phyloP scores from a whole-genome alignment of 345 rosid genomes.

The Corchorus olitorius region DNA sequence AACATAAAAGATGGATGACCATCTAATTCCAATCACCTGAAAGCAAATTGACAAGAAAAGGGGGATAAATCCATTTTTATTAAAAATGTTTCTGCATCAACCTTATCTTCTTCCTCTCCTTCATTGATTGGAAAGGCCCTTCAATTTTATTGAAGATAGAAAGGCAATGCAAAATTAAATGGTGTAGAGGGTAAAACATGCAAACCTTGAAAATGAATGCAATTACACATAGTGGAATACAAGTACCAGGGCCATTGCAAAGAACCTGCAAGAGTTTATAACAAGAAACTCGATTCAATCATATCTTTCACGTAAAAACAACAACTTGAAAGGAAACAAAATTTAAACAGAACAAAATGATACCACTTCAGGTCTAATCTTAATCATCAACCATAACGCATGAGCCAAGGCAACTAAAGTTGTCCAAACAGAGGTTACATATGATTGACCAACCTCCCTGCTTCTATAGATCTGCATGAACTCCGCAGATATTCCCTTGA shows the following conservation, averaged over 20 bases:
- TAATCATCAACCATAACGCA: constrained; percentile 74
- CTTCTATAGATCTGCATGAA: constrained; percentile 84
- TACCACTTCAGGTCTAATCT: constrained; percentile 91
- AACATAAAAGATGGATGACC: constrained; percentile 79
- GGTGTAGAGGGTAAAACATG: constrained; percentile 6
- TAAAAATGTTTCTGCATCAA: not conserved
- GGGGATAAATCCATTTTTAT: constrained; percentile 1
- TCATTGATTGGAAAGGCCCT: not conserved
- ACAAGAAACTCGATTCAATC: constrained; percentile 11
- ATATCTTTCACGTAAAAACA: constrained; percentile 6
- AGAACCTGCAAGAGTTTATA: constrained; percentile 49
- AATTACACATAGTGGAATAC: constrained; percentile 79
- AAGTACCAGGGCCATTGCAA: constrained; percentile 98
- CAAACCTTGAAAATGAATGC: constrained; percentile 82
- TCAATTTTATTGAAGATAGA: not conserved
- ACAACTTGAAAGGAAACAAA: not conserved
- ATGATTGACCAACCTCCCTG: constrained; percentile 96
- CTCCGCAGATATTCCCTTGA: constrained; percentile 40
- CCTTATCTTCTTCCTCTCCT: not conserved
- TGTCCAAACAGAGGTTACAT: constrained; percentile 81
- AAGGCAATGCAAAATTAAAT: not conserved
- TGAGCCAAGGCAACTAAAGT: constrained; percentile 69
- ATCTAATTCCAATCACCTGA: constrained; percentile 77
- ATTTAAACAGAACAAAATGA: constrained; percentile 11
- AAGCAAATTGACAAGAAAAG: constrained; percentile 15